Percentiles rank a stretch among this genome's conserved stretches.
These are phyloP conservation scores for Fusarium pseudoanthophilum DNA, from an alignment of 2,329 filamentous ascomycete genomes.

Conservation along the genomic window DNA sequence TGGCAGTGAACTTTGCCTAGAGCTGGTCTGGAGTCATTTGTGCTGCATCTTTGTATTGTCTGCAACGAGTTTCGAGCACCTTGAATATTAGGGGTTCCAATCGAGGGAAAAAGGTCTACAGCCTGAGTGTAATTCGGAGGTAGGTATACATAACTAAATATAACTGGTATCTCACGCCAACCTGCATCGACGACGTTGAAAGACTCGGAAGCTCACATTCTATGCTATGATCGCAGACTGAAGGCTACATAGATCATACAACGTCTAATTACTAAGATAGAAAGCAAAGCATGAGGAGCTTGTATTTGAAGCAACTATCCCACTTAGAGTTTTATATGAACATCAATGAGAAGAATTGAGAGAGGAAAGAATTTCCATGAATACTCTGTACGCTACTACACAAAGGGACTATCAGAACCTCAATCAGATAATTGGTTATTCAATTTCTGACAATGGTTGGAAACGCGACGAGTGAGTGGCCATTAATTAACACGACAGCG, in stretches of 20 bases:
- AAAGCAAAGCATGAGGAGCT: not conserved
- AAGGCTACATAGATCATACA: not conserved
- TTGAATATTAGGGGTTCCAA: rapidly evolving
- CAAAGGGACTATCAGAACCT: too few species aligned
- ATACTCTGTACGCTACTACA: too few species aligned
- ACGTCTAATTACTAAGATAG: not conserved
- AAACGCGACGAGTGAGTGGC: not conserved
- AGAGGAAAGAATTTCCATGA: too few species aligned
- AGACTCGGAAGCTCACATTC: not conserved
- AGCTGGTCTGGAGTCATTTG: not conserved
- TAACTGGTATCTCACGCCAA: not conserved
- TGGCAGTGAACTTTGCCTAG: too few species aligned
- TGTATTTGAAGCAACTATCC: not conserved
- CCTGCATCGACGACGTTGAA: not conserved
- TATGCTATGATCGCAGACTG: too few species aligned
- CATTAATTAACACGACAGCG: not conserved
- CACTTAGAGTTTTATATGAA: too few species aligned
- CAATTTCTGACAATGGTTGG: not conserved
- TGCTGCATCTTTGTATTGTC: not conserved
- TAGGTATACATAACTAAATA: too few species aligned
- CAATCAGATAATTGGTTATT: not conserved
- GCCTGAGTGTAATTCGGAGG: not conserved
- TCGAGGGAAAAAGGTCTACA: not conserved
- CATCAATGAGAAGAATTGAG: too few species aligned
- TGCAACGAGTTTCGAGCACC: not conserved